These are phyloP conservation scores for Coniochaeta prunicola DNA, from an alignment of 2,329 filamentous ascomycete species.

Conservation along the genomic window DNA sequence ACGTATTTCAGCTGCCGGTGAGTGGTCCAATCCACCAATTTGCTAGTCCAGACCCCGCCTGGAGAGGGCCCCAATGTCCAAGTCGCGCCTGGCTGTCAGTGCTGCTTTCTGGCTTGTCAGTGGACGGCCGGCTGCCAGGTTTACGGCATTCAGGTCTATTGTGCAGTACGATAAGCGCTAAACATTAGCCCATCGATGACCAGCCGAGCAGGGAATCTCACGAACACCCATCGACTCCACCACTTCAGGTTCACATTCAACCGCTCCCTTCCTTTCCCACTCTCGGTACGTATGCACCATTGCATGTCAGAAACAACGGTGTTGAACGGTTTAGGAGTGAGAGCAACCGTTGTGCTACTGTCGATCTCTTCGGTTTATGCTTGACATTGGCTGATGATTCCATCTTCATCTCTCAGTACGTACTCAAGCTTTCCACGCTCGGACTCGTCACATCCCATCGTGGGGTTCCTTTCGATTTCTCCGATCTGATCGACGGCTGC, in stretches of 20 bases:
- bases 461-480: not conserved
- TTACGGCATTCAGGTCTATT: not conserved
- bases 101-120: not conserved
- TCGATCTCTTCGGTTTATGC: not conserved
- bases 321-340: not conserved
- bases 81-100: not conserved
- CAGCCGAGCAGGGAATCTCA: not conserved
- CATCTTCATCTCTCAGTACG: not conserved
- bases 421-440: not conserved
- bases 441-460: not conserved
- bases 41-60: not conserved
- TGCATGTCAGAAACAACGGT: not conserved
- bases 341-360: not conserved
- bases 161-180: slow-evolving; percentile 1
- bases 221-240: not conserved
- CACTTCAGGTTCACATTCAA: not conserved
- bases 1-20: not conserved
- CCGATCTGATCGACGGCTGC: not conserved
- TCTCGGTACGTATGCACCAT: not conserved
- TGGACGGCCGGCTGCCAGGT: not conserved
- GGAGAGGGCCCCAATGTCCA: not conserved
- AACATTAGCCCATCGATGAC: not conserved
- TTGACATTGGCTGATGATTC: not conserved
- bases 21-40: not conserved
- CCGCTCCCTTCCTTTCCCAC: not conserved